Evolutionary conservation across 75 land plant genomes (phyloP), one percentile per base, ranked within the genome.

Genomic region (Chamaecyparis obtusa): DNA sequence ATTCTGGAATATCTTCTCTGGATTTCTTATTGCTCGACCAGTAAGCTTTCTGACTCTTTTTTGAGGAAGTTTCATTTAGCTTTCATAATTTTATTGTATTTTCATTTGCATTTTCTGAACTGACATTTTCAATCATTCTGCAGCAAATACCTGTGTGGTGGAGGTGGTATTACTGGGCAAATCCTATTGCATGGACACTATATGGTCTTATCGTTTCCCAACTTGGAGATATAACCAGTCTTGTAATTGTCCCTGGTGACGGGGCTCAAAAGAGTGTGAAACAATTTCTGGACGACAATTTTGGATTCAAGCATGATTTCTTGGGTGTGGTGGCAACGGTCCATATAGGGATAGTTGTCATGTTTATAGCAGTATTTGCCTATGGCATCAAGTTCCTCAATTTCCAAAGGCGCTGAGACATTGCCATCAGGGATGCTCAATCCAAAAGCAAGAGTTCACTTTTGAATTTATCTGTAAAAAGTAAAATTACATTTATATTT

Each of bases 1-100:
- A 36, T 41, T 97, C 77, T 96, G 96, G 95, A 97, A 96, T 46
- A 89, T 97, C 71, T 97, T 97, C 86, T 92, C 98, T 13, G 98
- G 99, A 13, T 97, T 96, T 81, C 44, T 97, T 3, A 90, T 97
- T 83, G 91, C 95, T 64, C 85, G 90, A 69, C 80, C 91, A 17
- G 98, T 96, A 92, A 88, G 83, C 48, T 41, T n/a, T 35, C 35
- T 51, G 88, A 17, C 85, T 90, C 44, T 84, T 86, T 85, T 84
- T 86, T 85, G 94, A 92, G 89, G 5, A 90, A 14, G 0, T 48
- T 32, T 35, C 14, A 35, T 84, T 82, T 48, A 51, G 24, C 14
- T 16, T 56, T 36, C 27, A 32, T 15, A 37, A 77, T 74, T 74
- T 30, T 17, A 21, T 17, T 17, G 16, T 39, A 37, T 79, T 10